These are phyloP conservation scores for Chalara sp. DNA, from an alignment of 2,329 filamentous ascomycete species.

Conservation along the genomic window DNA sequence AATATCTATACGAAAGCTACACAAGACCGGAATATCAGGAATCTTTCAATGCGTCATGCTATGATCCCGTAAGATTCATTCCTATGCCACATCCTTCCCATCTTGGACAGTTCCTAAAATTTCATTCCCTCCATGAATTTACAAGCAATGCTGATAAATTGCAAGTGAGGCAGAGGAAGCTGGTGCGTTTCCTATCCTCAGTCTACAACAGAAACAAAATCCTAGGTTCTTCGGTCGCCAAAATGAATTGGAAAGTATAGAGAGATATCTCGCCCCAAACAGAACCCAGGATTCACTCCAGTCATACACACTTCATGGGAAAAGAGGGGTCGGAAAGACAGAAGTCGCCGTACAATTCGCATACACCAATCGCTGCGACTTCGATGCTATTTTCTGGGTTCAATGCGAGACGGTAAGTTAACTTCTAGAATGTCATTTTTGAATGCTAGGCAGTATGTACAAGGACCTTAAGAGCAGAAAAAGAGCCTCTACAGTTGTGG, in stretches of 20 bases:
- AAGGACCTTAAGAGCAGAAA: too few relatives aligned
- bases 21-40: neutral
- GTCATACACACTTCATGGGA: slow-evolving; percentile 4
- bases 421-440: too few relatives aligned
- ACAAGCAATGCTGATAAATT: too few relatives aligned
- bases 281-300: neutral
- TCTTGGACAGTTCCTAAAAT: too few relatives aligned
- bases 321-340: slow-evolving; percentile 15
- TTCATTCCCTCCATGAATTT: too few relatives aligned
- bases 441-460: too few relatives aligned
- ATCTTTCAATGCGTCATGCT: slow-evolving; percentile 1
- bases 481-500: too few relatives aligned
- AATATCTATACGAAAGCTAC: neutral
- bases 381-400: slow-evolving; percentile 20
- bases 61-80: neutral
- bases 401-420: slow-evolving; percentile 9
- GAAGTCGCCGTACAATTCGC: slow-evolving; percentile 11
- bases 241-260: slow-evolving; percentile 4
- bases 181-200: neutral
- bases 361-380: slow-evolving; percentile 2
- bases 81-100: too few relatives aligned
- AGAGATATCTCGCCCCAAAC: neutral
- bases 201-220: neutral
- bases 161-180: neutral
- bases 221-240: slow-evolving; percentile 2